A percentile compares a stretch with the other conserved stretches of the same genome.
Conservation (phyloP, 2,329 filamentous ascomycete genomes). For the Fusarium sp. region DNA sequence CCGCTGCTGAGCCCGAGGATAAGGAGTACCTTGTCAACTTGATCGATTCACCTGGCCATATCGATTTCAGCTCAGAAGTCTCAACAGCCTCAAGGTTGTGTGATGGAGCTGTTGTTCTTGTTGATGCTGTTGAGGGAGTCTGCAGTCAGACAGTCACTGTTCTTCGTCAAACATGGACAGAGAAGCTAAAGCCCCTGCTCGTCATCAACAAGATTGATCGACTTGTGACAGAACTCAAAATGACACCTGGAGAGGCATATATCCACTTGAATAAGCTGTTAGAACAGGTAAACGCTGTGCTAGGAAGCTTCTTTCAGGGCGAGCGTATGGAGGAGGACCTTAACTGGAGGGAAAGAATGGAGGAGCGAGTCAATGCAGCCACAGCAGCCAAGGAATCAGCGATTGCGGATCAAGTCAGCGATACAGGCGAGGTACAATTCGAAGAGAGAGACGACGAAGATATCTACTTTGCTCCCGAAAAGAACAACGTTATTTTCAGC, state of each 20-base stretch:
- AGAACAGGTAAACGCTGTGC: constrained; percentile 96
- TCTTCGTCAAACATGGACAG: constrained; percentile 91
- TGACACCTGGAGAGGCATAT: constrained; percentile 91
- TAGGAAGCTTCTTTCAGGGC: constrained; percentile 97
- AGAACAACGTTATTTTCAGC: constrained; percentile 98
- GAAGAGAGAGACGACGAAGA: constrained; percentile 96
- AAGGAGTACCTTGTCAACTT: constrained; percentile 97
- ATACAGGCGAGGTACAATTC: constrained; percentile 73
- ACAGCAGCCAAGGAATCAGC: constrained; percentile 68
- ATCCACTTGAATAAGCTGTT: constrained; percentile 87
- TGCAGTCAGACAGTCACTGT: constrained; percentile 99
- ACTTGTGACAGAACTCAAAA: constrained; percentile 90
- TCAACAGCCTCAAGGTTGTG: constrained; percentile 94
- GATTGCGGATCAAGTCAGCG: constrained; percentile 58
- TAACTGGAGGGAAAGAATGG: constrained; percentile 92
- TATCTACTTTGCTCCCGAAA: constrained; percentile 97
- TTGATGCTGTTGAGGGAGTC: constrained; percentile 96
- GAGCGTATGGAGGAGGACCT: constrained; percentile 99
- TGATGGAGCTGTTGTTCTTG: constrained; percentile 91
- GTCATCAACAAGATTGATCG: constrained; percentile 99
- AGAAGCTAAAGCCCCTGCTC: constrained; percentile 92
- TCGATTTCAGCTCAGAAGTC: constrained; percentile 98
- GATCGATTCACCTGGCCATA: constrained; percentile 97
- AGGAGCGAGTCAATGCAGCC: constrained; percentile 80
- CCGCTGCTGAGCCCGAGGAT: constrained; percentile 73